Conservation (phyloP, 2,329 filamentous ascomycete genomes). For the Penicillium sp. region DNA sequence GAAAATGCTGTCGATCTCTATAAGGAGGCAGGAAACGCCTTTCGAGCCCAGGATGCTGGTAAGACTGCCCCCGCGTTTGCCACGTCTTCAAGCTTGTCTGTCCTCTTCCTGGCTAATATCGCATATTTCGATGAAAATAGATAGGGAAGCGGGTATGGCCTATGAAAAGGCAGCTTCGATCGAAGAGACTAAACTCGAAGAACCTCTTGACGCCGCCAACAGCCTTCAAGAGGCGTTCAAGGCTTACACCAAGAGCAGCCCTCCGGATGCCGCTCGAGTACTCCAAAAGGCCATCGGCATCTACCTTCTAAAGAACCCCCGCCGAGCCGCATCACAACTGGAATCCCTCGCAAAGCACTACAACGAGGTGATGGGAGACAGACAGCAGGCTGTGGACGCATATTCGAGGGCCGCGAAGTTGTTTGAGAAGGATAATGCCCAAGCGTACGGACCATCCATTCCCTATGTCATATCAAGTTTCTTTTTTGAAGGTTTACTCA, state of each 20-base stretch:
- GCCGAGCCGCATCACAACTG: conserved; percentile 86
- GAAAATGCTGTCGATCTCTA: conserved; percentile 88
- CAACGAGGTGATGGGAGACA: conserved; percentile 79
- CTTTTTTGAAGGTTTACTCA: not conserved
- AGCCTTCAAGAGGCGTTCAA: conserved; percentile 90
- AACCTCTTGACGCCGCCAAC: conserved; percentile 91
- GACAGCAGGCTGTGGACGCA: conserved; percentile 75
- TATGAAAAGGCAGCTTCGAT: conserved; percentile 87
- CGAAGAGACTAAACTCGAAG: conserved; percentile 74
- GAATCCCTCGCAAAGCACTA: conserved; percentile 86
- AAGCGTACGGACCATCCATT: conserved; percentile 60
- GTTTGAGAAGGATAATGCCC: conserved; percentile 86
- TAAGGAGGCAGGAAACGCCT: conserved; percentile 86
- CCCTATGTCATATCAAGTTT: not conserved
- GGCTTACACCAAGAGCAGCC: conserved; percentile 84
- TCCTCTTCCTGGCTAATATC: conserved; percentile 2
- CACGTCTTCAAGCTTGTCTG: conserved; percentile 1
- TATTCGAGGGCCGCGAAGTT: conserved; percentile 86
- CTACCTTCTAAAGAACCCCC: conserved; percentile 87
- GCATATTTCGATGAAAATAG: conserved; percentile 48
- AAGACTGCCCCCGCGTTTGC: conserved; percentile 27
- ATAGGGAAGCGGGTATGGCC: conserved; percentile 81
- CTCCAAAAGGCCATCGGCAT: conserved; percentile 79
- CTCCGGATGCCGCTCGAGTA: conserved; percentile 79
- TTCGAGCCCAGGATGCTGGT: conserved; percentile 85